Evolutionary conservation across 1,284 basidiomycete species (phyloP).

Genomic region (Ganoderma leucocontextum): DNA sequence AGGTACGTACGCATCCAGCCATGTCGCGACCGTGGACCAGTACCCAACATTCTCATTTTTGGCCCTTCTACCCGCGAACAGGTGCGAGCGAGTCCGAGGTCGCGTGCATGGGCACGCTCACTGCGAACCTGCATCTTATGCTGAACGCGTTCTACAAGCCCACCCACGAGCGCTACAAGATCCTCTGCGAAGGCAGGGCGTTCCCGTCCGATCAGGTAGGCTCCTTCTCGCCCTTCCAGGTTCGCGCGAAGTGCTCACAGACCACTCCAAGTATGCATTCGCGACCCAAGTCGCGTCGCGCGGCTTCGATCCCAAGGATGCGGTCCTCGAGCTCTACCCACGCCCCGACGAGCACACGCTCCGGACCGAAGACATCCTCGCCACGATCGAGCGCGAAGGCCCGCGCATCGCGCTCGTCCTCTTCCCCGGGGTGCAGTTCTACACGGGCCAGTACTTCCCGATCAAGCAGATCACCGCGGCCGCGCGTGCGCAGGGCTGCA

Average conservation of each 20-base stretch:
- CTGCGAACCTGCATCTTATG: conserved; percentile 94
- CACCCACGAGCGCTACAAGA: conserved; percentile 86
- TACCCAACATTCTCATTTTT: background rate
- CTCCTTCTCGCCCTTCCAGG: conserved; percentile 8
- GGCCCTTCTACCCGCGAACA: conserved; percentile 40
- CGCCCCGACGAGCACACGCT: conserved; percentile 88
- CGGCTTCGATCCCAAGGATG: conserved; percentile 78
- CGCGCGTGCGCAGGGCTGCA: conserved; percentile 88
- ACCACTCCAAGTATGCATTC: conserved; percentile 85
- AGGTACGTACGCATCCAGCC: conserved; percentile 58
- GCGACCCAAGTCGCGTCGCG: conserved; percentile 87
- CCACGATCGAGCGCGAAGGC: conserved; percentile 78
- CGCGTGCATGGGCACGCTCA: conserved; percentile 93
- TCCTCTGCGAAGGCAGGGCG: conserved; percentile 93
- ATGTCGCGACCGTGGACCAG: background rate
- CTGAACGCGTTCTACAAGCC: conserved; percentile 96
- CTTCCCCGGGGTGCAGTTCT: conserved; percentile 94
- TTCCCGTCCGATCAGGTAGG: conserved; percentile 92
- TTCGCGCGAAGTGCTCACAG: conserved; percentile 6
- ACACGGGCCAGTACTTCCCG: conserved; percentile 96
- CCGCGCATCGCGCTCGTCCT: conserved; percentile 86
- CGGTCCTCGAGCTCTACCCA: conserved; percentile 84
- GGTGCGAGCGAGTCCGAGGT: conserved; percentile 91
- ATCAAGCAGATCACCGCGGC: conserved; percentile 87
- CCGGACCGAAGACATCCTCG: conserved; percentile 90